Conservation (phyloP, 2,329 filamentous ascomycete genomes). For the Phoma sp. region DNA sequence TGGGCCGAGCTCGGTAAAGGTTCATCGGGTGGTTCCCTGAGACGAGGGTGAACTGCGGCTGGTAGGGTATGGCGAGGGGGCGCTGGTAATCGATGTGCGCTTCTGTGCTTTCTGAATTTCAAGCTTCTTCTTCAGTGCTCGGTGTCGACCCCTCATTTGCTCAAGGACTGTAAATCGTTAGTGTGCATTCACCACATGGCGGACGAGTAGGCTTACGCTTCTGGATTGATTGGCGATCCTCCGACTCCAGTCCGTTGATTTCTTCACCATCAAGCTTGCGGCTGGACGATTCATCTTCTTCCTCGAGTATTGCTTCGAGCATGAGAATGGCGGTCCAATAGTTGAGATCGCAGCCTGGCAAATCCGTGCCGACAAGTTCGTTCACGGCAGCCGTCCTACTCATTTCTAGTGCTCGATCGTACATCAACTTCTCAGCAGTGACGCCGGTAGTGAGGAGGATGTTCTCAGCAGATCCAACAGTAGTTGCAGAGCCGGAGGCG, state of each 20-base stretch:
- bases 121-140: conserved; percentile 54
- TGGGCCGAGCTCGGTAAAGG: not conserved
- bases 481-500: conserved; percentile 63
- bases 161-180: conserved; percentile 54
- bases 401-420: conserved; percentile 96
- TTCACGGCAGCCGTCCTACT: conserved; percentile 92
- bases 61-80: conserved; percentile 35
- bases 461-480: conserved; percentile 72
- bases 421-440: conserved; percentile 97
- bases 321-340: conserved; percentile 94
- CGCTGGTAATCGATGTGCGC: conserved; percentile 43
- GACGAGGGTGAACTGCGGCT: conserved; percentile 43
- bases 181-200: not conserved
- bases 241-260: conserved; percentile 65
- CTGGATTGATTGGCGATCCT: conserved; percentile 75
- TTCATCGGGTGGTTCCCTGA: conserved; percentile 34
- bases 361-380: conserved; percentile 89
- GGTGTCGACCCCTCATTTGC: conserved; percentile 51
- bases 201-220: conserved; percentile 64
- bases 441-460: conserved; percentile 86
- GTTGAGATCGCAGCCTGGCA: conserved; percentile 86
- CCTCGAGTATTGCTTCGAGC: conserved; percentile 92
- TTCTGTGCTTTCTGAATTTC: conserved; percentile 49
- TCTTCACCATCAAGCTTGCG: conserved; percentile 55
- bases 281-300: conserved; percentile 68